Conservation (phyloP, 257 asterid genomes). For the Penstemon barbatus region DNA sequence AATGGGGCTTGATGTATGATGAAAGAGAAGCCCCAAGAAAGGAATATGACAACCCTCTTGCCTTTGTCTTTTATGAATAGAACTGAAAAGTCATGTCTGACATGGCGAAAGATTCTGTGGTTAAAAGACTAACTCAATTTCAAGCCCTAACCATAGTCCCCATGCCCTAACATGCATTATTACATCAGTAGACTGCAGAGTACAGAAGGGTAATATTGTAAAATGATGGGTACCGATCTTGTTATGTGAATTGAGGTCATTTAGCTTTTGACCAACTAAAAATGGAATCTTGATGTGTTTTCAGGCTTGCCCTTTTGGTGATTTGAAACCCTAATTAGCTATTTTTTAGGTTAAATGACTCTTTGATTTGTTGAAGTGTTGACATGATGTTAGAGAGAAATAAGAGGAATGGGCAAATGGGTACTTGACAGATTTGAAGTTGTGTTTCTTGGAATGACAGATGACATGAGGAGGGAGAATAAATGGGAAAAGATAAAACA, state of each 20-base stretch:
- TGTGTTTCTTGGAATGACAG: slow-evolving; percentile 47
- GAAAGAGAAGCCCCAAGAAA: slow-evolving; percentile 22
- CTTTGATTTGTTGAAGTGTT: slow-evolving; percentile 39
- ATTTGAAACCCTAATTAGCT: slow-evolving; percentile 53
- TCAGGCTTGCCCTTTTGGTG: slow-evolving; percentile 26
- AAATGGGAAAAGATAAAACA: slow-evolving; percentile 28
- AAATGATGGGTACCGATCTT: slow-evolving; percentile 25
- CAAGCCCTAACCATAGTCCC: slow-evolving; percentile 47
- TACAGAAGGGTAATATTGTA: slow-evolving; percentile 37
- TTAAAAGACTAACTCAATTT: slow-evolving; percentile 25
- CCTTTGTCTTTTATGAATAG: slow-evolving; percentile 36
- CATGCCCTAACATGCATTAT: slow-evolving; percentile 36
- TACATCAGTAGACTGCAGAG: slow-evolving; percentile 12
- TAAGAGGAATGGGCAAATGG: slow-evolving; percentile 36
- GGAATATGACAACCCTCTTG: slow-evolving; percentile 30
- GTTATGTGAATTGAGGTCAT: slow-evolving; percentile 21
- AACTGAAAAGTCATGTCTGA: slow-evolving; percentile 51
- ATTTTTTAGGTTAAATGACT: slow-evolving; percentile 37
- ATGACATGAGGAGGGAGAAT: slow-evolving; percentile 42
- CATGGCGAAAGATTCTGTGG: slow-evolving; percentile 59
- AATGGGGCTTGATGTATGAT: slow-evolving; percentile 19
- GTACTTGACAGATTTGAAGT: slow-evolving; percentile 48
- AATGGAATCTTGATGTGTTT: slow-evolving; percentile 31
- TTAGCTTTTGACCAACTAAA: slow-evolving; percentile 26
- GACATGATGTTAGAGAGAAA: slow-evolving; percentile 38